Conservation (phyloP, 306 rosid species). For the Phaseolus lunatus region DNA sequence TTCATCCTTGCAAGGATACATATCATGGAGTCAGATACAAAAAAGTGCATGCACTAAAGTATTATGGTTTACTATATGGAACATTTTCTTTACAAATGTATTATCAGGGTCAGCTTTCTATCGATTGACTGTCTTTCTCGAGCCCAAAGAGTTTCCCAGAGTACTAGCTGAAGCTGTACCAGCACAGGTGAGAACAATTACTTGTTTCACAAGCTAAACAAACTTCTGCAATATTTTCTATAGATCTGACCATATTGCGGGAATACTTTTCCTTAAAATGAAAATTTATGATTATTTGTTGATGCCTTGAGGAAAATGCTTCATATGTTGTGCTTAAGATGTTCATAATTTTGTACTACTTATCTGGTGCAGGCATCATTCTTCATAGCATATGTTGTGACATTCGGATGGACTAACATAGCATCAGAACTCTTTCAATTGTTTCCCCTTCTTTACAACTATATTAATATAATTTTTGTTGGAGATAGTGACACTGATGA, state of each 20-base stretch:
- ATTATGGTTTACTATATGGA: slow-evolving; percentile 87
- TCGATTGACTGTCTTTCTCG: slow-evolving; percentile 67
- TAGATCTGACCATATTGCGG: slow-evolving; percentile 10
- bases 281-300: neutral
- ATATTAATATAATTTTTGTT: slow-evolving; percentile 49
- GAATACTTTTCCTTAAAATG: neutral
- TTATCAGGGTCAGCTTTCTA: slow-evolving; percentile 79
- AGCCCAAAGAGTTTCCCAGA: slow-evolving; percentile 76
- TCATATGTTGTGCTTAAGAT: slow-evolving; percentile 18
- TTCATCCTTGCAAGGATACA: slow-evolving; percentile 79
- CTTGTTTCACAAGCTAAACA: slow-evolving; percentile 16
- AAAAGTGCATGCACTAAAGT: slow-evolving; percentile 74
- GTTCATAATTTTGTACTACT: slow-evolving; percentile 21
- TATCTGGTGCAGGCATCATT: slow-evolving; percentile 81
- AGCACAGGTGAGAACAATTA: slow-evolving; percentile 63
- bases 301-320: neutral
- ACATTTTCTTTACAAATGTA: slow-evolving; percentile 83
- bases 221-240: slow-evolving; percentile 17
- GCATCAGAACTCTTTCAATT: slow-evolving; percentile 72
- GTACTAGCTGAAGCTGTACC: slow-evolving; percentile 91
- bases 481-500: slow-evolving; percentile 49
- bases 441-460: slow-evolving; percentile 56
- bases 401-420: slow-evolving; percentile 70
- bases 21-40: slow-evolving; percentile 74
- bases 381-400: slow-evolving; percentile 73